phyloP scores from a whole-genome alignment of 2,329 filamentous ascomycete species.

The Pseudogymnoascus sp. region DNA sequence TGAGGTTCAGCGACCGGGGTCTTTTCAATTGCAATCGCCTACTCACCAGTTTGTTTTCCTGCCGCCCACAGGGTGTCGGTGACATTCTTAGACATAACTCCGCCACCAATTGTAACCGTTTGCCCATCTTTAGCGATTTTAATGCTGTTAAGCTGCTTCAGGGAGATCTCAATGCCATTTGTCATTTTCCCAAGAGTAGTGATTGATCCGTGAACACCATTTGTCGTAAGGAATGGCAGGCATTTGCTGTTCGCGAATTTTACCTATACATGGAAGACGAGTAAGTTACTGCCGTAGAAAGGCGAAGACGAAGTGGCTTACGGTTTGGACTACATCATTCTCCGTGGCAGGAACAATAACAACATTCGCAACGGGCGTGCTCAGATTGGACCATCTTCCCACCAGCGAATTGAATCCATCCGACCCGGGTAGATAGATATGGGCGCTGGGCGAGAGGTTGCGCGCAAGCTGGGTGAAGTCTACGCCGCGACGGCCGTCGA shows the following conservation, averaged over 20 bases:
- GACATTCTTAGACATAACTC: slow-evolving; percentile 26
- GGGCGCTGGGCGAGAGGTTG: slow-evolving; percentile 18
- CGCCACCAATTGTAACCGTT: slow-evolving; percentile 29
- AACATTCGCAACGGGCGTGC: slow-evolving; percentile 37
- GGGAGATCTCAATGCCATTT: slow-evolving; percentile 16
- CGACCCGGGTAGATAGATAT: slow-evolving; percentile 19
- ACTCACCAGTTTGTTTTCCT: slow-evolving; percentile 34
- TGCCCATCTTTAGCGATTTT: slow-evolving; percentile 25
- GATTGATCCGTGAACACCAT: slow-evolving; percentile 44
- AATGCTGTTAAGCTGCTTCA: slow-evolving; percentile 23
- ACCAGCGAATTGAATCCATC: slow-evolving; percentile 13
- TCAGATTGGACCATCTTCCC: slow-evolving; percentile 32
- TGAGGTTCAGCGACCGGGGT: too few species aligned
- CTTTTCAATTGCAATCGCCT: slow-evolving; percentile 28
- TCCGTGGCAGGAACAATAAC: slow-evolving; percentile 43
- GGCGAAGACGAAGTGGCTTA: slow-evolving; percentile 24
- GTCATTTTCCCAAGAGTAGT: slow-evolving; percentile 14
- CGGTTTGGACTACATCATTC: slow-evolving; percentile 43
- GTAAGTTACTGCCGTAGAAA: neutral
- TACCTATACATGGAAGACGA: slow-evolving; percentile 30
- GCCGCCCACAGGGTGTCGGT: slow-evolving; percentile 23
- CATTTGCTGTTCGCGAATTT: slow-evolving; percentile 41
- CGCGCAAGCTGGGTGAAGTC: slow-evolving; percentile 35
- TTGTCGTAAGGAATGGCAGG: slow-evolving; percentile 47
- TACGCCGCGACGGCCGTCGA: slow-evolving; percentile 34